Conservation (phyloP, 148 eudicot species). For the Camellia lanceoleosa region DNA sequence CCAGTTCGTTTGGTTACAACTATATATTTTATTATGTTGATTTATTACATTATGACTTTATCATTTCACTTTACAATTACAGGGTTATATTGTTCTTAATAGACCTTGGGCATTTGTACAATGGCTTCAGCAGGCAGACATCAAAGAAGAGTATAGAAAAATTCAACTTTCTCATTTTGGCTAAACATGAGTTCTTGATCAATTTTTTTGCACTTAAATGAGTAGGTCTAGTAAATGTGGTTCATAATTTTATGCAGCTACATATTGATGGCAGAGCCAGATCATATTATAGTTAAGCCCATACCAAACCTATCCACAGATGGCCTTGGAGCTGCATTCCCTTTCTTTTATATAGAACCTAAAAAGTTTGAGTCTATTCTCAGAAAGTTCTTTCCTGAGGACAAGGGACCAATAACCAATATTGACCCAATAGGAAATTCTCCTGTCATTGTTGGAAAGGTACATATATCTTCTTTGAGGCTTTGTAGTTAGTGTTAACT, state of each 20-base stretch:
- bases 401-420: constrained; percentile 74
- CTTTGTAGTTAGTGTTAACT: background rate
- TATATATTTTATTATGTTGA: background rate
- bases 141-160: constrained; percentile 84
- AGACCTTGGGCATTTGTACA: constrained; percentile 99
- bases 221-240: constrained; percentile 4
- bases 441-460: constrained; percentile 92
- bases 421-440: constrained; percentile 97
- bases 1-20: background rate
- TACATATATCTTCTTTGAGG: constrained; percentile 15
- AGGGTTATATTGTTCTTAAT: constrained; percentile 98
- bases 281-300: constrained; percentile 91
- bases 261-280: constrained; percentile 98
- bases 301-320: constrained; percentile 86
- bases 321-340: constrained; percentile 93
- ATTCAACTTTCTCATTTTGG: constrained; percentile 9
- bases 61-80: constrained; percentile 17
- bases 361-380: constrained; percentile 75
- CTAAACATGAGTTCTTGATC: background rate
- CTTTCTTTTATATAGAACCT: constrained; percentile 97
- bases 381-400: constrained; percentile 77
- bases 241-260: constrained; percentile 52
- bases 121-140: constrained; percentile 94
- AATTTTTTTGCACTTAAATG: constrained; percentile 11
- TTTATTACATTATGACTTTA: background rate